Evolutionary conservation across 805 yeast genomes (phyloP).

Genomic region (Torulaspora maleeae): DNA sequence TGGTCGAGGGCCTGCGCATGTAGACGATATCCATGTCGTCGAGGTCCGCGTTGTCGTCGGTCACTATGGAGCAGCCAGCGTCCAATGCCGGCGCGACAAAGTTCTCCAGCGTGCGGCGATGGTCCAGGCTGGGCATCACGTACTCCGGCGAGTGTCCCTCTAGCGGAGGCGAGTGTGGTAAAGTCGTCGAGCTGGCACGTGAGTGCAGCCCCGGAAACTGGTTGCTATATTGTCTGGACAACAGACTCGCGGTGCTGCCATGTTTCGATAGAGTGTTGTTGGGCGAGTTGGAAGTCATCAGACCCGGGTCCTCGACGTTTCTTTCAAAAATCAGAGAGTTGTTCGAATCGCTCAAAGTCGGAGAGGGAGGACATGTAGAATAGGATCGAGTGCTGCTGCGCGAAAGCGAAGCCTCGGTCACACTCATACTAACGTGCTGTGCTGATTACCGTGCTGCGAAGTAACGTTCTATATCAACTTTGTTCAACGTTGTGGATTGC

Average conservation of each 20-base stretch:
- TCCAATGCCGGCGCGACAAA: constrained; percentile 78
- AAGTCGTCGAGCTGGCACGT: constrained; percentile 3
- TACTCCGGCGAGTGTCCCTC: constrained; percentile 14
- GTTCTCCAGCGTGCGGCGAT: constrained; percentile 51
- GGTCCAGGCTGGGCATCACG: constrained; percentile 34
- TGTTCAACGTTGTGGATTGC: not conserved
- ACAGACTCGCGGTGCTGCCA: constrained; percentile 13
- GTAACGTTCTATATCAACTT: not conserved
- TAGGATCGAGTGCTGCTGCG: constrained; percentile 11
- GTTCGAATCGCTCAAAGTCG: constrained; percentile 13
- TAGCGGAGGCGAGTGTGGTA: constrained; percentile 18
- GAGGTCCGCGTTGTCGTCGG: constrained; percentile 53
- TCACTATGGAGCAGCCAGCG: constrained; percentile 63
- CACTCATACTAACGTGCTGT: not conserved
- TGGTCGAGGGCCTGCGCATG: constrained; percentile 52
- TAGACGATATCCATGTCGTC: constrained; percentile 69
- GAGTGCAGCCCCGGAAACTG: constrained; percentile 5
- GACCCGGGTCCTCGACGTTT: constrained; percentile 55
- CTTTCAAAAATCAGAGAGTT: constrained; percentile 59
- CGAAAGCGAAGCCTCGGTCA: constrained; percentile 2
- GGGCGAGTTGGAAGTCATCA: constrained; percentile 7
- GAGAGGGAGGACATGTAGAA: constrained; percentile 15
- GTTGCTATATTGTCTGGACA: constrained; percentile 14
- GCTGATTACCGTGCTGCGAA: not conserved
- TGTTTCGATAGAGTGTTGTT: constrained; percentile 10